Conservation (phyloP, 306 rosid genomes). For the Quercus alba region DNA sequence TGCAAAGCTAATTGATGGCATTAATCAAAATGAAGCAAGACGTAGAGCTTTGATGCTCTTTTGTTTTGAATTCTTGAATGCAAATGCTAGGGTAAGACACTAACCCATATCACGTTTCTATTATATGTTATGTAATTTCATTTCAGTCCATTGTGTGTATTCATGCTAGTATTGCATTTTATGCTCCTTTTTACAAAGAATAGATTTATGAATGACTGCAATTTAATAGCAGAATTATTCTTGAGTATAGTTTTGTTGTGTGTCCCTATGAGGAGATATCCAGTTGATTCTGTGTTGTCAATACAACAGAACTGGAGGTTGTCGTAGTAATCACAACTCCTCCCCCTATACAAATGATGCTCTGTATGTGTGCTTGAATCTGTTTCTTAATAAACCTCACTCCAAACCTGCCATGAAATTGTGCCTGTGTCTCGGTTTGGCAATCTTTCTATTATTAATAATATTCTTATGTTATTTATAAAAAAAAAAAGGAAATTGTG, state of each 20-base stretch:
- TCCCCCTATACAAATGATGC: not conserved
- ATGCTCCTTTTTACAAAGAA: not conserved
- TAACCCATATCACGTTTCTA: constrained; percentile 8
- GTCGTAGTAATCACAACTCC: not conserved
- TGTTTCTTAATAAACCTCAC: not conserved
- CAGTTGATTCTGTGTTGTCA: not conserved
- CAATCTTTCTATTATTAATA: no score
- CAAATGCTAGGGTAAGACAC: constrained; percentile 54
- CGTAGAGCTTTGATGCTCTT: constrained; percentile 79
- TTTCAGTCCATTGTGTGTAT: not conserved
- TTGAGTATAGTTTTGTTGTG: not conserved
- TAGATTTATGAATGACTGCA: not conserved
- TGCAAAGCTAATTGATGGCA: constrained; percentile 75
- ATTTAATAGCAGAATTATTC: not conserved
- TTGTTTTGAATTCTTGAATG: constrained; percentile 58
- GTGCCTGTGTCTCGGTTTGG: not conserved
- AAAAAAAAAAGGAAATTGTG: not conserved
- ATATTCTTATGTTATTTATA: no score
- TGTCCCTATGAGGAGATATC: not conserved
- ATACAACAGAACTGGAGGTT: not conserved
- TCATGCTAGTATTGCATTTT: not conserved
- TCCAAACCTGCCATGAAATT: not conserved
- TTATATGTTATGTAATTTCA: not conserved
- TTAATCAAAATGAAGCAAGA: constrained; percentile 71
- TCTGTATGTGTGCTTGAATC: not conserved